Evolutionary conservation across 306 rosid species (phyloP).

Genomic region (Quercus dentata): DNA sequence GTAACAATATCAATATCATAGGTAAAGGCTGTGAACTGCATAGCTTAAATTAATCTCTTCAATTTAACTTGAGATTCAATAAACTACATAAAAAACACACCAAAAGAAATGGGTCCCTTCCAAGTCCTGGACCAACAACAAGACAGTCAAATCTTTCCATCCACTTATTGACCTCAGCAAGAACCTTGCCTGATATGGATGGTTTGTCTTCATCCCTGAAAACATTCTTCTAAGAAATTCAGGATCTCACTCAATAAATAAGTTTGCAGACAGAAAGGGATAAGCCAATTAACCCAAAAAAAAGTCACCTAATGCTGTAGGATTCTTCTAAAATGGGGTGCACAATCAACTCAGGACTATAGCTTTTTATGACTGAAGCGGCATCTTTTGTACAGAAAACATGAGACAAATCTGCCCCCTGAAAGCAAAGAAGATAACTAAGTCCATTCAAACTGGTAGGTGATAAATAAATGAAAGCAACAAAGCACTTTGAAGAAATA

Average conservation of each 20-base stretch:
- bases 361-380: conserved; percentile 82
- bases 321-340: conserved; percentile 91
- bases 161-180: conserved; percentile 81
- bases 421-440: conserved; percentile 14
- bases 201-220: conserved; percentile 73
- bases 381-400: conserved; percentile 94
- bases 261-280: conserved; percentile 6
- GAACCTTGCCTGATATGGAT: conserved; percentile 47
- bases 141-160: conserved; percentile 87
- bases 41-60: conserved; percentile 5
- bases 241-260: conserved; percentile 11
- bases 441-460: conserved; percentile 3
- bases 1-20: neutral
- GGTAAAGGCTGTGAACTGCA: conserved; percentile 6
- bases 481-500: neutral
- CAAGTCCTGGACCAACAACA: conserved; percentile 95
- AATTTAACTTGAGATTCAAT: conserved; percentile 4
- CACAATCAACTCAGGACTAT: conserved; percentile 90
- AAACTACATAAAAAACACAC: conserved; percentile 38
- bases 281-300: neutral
- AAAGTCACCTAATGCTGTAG: conserved; percentile 54
- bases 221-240: conserved; percentile 10
- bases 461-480: conserved; percentile 1
- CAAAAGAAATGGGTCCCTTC: conserved; percentile 89
- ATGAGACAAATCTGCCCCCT: conserved; percentile 97